Evolutionary conservation across 768 basidiomycete species (phyloP).

Genomic region (Lactifluus piperatus): DNA sequence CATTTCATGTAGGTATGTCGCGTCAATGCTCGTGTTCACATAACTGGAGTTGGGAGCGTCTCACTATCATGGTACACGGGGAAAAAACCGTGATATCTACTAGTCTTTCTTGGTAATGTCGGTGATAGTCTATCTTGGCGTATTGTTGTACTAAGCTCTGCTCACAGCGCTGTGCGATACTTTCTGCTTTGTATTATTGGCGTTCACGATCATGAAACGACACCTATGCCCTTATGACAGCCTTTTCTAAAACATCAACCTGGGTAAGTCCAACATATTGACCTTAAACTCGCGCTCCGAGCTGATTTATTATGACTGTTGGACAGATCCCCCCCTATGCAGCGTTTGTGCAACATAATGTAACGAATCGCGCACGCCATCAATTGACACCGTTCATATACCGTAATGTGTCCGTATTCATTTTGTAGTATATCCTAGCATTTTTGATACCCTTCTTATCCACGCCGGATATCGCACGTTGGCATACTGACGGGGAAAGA

Average conservation of each 20-base stretch:
- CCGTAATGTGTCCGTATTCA: slow-evolving; percentile 3
- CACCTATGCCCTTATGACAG: slow-evolving; percentile 16
- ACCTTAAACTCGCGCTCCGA: not conserved
- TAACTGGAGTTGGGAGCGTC: slow-evolving; percentile 70
- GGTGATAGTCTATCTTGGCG: not conserved
- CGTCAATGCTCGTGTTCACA: slow-evolving; percentile 64
- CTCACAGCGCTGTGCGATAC: slow-evolving; percentile 3
- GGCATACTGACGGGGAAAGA: slow-evolving; percentile 10
- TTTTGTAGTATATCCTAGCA: slow-evolving; percentile 11
- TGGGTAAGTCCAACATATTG: not conserved
- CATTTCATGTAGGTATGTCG: slow-evolving; percentile 53
- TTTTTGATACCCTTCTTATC: slow-evolving; percentile 11
- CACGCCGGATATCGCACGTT: slow-evolving; percentile 6
- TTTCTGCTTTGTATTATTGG: slow-evolving; percentile 16
- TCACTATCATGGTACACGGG: slow-evolving; percentile 67
- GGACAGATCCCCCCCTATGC: slow-evolving; percentile 3
- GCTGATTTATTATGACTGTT: not conserved
- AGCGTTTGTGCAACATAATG: slow-evolving; percentile 10
- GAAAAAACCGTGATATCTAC: slow-evolving; percentile 30
- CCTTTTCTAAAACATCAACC: not conserved
- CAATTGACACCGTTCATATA: slow-evolving; percentile 4
- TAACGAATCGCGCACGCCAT: slow-evolving; percentile 10
- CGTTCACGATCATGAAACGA: slow-evolving; percentile 14
- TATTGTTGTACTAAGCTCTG: not conserved
- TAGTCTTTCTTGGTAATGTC: not conserved